These are phyloP conservation scores for Neurospora pannonica DNA, from an alignment of 495 filamentous ascomycete species.

Conservation along the genomic window DNA sequence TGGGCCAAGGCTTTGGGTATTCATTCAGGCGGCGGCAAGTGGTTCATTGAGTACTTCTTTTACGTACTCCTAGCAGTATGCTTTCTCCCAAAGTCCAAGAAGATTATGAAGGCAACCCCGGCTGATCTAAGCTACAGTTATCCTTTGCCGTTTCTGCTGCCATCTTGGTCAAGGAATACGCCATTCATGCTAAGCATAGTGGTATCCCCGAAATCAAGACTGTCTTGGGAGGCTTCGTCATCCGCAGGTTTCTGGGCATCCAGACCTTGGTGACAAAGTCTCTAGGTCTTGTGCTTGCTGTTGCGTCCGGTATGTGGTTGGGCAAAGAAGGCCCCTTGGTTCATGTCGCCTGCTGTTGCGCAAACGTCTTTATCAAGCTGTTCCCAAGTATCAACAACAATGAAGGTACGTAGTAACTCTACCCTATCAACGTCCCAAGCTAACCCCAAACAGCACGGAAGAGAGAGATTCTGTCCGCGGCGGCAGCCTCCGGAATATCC, in stretches of 20 bases:
- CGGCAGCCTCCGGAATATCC: constrained; percentile 88
- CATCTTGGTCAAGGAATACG: constrained; percentile 72
- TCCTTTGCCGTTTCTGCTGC: constrained; percentile 73
- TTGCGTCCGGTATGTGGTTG: constrained; percentile 95
- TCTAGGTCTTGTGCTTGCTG: constrained; percentile 81
- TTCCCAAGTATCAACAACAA: constrained; percentile 77
- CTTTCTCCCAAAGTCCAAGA: background rate
- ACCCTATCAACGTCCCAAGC: background rate
- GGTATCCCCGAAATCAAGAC: constrained; percentile 99
- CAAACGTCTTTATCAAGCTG: constrained; percentile 88
- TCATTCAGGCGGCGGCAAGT: constrained; percentile 55
- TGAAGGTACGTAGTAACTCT: constrained; percentile 51
- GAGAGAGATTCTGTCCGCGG: constrained; percentile 89
- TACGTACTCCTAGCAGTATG: constrained; percentile 74
- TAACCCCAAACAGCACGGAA: constrained; percentile 59
- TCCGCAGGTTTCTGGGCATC: constrained; percentile 79
- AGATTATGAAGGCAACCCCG: background rate
- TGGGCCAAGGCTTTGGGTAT: constrained; percentile 72
- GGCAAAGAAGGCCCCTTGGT: constrained; percentile 96
- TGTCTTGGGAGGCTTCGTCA: constrained; percentile 88
- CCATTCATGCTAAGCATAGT: constrained; percentile 85
- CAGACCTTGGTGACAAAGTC: constrained; percentile 93
- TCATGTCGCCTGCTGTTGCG: constrained; percentile 95
- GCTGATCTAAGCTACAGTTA: constrained; percentile 38
- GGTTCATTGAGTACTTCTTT: constrained; percentile 76